Percentiles rank a stretch among this genome's conserved stretches.
These are phyloP conservation scores for Aspergillus affinis DNA, from an alignment of 495 filamentous ascomycete genomes.

Conservation along the genomic window DNA sequence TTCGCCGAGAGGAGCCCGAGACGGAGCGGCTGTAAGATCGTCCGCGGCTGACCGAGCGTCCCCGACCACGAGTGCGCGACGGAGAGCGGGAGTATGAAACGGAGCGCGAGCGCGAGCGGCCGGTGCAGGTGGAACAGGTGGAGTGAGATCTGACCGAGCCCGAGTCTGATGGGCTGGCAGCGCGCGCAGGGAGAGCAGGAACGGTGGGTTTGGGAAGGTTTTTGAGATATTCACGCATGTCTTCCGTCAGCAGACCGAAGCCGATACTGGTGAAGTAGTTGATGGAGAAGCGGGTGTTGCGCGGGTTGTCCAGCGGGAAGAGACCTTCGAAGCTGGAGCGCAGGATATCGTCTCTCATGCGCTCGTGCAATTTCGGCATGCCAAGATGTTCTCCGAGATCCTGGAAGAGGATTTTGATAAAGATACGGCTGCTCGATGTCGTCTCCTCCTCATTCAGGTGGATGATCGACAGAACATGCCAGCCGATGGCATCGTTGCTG, in stretches of 20 bases:
- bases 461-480: slow-evolving; percentile 82
- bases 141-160: slow-evolving; percentile 67
- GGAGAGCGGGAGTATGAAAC: slow-evolving; percentile 44
- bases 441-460: slow-evolving; percentile 96
- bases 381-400: slow-evolving; percentile 86
- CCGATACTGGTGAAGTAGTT: slow-evolving; percentile 99
- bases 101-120: slow-evolving; percentile 37
- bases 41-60: slow-evolving; percentile 27
- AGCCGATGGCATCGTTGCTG: slow-evolving; percentile 81
- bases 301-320: slow-evolving; percentile 83
- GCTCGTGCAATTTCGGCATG: slow-evolving; percentile 70
- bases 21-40: slow-evolving; percentile 40
- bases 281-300: slow-evolving; percentile 93
- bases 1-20: slow-evolving; percentile 36
- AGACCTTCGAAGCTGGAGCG: slow-evolving; percentile 79
- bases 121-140: slow-evolving; percentile 45
- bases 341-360: slow-evolving; percentile 73
- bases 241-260: slow-evolving; percentile 90
- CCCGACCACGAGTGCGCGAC: slow-evolving; percentile 30
- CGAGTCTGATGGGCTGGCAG: slow-evolving; percentile 49
- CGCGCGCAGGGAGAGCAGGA: slow-evolving; percentile 61
- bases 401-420: slow-evolving; percentile 96
- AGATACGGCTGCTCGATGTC: slow-evolving; percentile 91
- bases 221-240: slow-evolving; percentile 87
- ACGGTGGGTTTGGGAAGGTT: slow-evolving; percentile 77